A percentile compares a stretch with the other conserved stretches of the same genome.
Evolutionary conservation across 495 filamentous ascomycete genomes (phyloP).

Genomic region (Penicillium coffeae): DNA sequence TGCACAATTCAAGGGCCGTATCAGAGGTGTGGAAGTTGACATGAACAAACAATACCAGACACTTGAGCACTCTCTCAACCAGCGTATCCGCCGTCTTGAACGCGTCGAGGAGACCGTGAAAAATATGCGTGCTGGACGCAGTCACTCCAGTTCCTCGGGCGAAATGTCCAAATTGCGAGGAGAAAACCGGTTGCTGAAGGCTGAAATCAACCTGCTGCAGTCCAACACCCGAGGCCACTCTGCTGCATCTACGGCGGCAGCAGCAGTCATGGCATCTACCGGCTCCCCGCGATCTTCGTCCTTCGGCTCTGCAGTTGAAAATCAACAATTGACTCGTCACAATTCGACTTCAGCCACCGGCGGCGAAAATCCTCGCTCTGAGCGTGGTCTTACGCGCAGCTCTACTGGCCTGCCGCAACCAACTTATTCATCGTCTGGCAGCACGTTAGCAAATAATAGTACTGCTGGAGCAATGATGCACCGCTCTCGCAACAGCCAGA

Average conservation of each 20-base stretch:
- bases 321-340: conserved; percentile 47
- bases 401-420: conserved; percentile 37
- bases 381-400: conserved; percentile 27
- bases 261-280: conserved; percentile 23
- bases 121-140: conserved; percentile 39
- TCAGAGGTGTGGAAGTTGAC: conserved; percentile 80
- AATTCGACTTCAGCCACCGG: conserved; percentile 35
- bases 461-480: conserved; percentile 30
- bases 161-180: conserved; percentile 71
- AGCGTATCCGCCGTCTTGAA: conserved; percentile 81
- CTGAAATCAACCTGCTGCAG: conserved; percentile 74
- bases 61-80: conserved; percentile 74
- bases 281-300: conserved; percentile 24
- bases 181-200: conserved; percentile 77
- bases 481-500: conserved; percentile 25
- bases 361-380: conserved; percentile 22
- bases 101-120: conserved; percentile 72
- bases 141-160: conserved; percentile 44
- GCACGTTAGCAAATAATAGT: conserved; percentile 31
- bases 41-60: conserved; percentile 86
- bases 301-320: conserved; percentile 19
- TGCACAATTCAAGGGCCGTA: conserved; percentile 71
- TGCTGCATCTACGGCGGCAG: conserved; percentile 18
- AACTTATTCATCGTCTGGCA: conserved; percentile 30
- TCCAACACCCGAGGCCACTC: conserved; percentile 39